Evolutionary conservation across 768 basidiomycete genomes (phyloP).

Genomic region (Hortiboletus flavorubellus): DNA sequence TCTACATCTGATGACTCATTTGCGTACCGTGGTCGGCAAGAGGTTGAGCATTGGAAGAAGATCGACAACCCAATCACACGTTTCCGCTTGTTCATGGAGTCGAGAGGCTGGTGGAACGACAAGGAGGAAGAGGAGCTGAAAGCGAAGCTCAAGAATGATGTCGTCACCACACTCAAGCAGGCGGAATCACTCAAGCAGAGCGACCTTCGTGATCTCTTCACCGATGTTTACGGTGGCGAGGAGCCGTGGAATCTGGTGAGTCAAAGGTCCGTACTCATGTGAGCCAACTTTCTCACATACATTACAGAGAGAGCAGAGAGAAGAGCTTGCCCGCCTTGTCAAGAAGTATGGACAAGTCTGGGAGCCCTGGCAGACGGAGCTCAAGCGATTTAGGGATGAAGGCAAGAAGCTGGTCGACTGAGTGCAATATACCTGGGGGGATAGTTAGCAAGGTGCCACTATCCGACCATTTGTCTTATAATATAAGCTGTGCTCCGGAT

Average conservation of each 20-base stretch:
- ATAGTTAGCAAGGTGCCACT: background rate
- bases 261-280: conserved; percentile 5
- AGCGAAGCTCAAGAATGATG: conserved; percentile 62
- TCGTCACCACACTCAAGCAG: conserved; percentile 73
- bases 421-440: conserved; percentile 3
- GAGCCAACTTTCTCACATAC: background rate
- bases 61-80: conserved; percentile 87
- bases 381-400: conserved; percentile 69
- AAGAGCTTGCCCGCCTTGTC: conserved; percentile 68
- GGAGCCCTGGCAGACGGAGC: conserved; percentile 83
- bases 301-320: conserved; percentile 73
- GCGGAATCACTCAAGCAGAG: conserved; percentile 69
- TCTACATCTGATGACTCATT: conserved; percentile 95
- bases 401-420: conserved; percentile 54
- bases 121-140: conserved; percentile 72
- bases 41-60: conserved; percentile 89
- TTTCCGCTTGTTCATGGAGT: conserved; percentile 83
- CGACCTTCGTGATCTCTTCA: conserved; percentile 78
- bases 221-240: conserved; percentile 83
- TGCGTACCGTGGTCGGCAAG: conserved; percentile 84
- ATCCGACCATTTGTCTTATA: no score
- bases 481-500: background rate
- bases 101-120: conserved; percentile 79
- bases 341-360: conserved; percentile 84
- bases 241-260: conserved; percentile 82